Evolutionary conservation across 345 rosid species (phyloP), one percentile per base, ranked within the genome.

Genomic region (Populus nigra): DNA sequence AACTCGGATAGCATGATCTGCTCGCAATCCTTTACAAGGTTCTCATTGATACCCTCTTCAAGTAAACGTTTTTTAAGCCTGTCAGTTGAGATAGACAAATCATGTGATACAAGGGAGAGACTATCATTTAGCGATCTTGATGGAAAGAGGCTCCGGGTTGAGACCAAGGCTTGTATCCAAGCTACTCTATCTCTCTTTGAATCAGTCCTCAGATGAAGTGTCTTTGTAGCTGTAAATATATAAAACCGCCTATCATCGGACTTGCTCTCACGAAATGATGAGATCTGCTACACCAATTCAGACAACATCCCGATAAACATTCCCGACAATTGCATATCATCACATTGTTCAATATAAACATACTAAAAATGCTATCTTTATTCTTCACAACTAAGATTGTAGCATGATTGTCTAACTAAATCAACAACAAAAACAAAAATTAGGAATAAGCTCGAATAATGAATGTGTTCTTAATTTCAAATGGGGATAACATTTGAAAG

Each of bases 201-300:
- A 81, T 88, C 92, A 76, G 97, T 92, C 83, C 99, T 88, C 73
- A 96, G 73, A 86, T 96, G 99, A 84, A 96, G 95, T 16, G 99
- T 96, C 87, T 96, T 96, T 22, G 98, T 93, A 35, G 98, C 97
- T 77, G 98, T 96, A 76, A 96, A 92, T 81, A 96, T 90, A 86
- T 94, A 94, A 79, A 94, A 94, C 79, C 90, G 87, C 87, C 91
- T 80, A 75, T 92, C 94, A 74, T 96, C 99, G 7, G 98, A 93
- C 83, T 89, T 96, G 93, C 99, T 96, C 87, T 93, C 99, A 55
- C 99, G 87, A 85, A 93, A 96, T 55, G 99, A 96, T 1, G 97
- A 93, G 73, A 94, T 88, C 99, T 96, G 95, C 82, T 67, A 78
- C 68, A 83, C 70, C 63, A 88, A 81, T 71, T 50, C 33, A 61